Percentiles rank a stretch among this genome's conserved stretches.
phyloP scores from a whole-genome alignment of 306 rosid genomes.

The Cicer arietinum region DNA sequence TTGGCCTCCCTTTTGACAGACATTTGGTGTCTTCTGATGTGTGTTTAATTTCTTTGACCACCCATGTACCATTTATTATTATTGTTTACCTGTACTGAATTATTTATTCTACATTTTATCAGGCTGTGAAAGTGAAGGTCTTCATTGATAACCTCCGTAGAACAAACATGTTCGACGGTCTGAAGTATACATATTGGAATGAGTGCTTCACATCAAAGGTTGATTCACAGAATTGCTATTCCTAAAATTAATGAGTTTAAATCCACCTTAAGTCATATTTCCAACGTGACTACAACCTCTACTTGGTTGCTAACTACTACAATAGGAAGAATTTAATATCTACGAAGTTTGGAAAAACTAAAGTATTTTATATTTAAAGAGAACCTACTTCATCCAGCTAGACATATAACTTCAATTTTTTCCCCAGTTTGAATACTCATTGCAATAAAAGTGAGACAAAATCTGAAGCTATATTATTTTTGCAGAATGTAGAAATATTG shows the following conservation, averaged over 20 bases:
- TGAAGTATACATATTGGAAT: conserved; percentile 78
- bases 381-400: conserved; percentile 15
- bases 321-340: conserved; percentile 15
- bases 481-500: conserved; percentile 71
- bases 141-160: conserved; percentile 62
- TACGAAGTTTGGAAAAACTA: conserved; percentile 18
- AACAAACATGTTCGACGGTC: conserved; percentile 63
- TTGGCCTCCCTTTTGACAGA: conserved; percentile 64
- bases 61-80: conserved; percentile 9
- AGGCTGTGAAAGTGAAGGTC: conserved; percentile 67
- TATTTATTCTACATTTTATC: conserved; percentile 32
- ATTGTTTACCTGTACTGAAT: conserved; percentile 1
- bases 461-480: conserved; percentile 23
- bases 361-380: conserved; percentile 15
- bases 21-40: conserved; percentile 51
- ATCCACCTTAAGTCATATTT: background rate
- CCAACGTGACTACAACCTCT: conserved; percentile 13
- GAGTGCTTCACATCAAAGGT: conserved; percentile 90
- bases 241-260: conserved; percentile 15
- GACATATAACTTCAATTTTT: conserved; percentile 4
- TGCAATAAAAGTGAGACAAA: conserved; percentile 27
- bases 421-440: background rate
- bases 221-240: conserved; percentile 29
- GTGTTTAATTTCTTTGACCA: conserved; percentile 42
- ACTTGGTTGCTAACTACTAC: conserved; percentile 15